Percentiles rank a stretch among this genome's conserved stretches.
Conservation (phyloP, 2,329 filamentous ascomycete genomes). For the Malbranchea cinnamomea region DNA sequence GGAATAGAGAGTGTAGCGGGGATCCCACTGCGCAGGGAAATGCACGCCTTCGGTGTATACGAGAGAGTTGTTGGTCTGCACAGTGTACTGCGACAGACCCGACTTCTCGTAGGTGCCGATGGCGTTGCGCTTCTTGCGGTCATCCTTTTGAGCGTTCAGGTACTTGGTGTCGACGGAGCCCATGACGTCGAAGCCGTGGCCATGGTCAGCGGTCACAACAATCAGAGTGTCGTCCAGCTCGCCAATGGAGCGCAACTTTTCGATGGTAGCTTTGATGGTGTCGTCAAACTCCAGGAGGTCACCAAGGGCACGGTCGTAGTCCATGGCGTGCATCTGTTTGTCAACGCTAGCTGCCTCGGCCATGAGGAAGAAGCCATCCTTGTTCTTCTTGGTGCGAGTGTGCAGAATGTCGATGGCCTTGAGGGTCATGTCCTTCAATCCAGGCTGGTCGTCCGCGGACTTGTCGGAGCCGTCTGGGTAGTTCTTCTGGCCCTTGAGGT, state of each 20-base stretch:
- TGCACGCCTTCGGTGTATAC: slow-evolving; percentile 56
- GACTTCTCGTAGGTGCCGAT: slow-evolving; percentile 60
- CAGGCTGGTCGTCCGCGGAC: slow-evolving; percentile 59
- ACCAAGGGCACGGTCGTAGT: slow-evolving; percentile 73
- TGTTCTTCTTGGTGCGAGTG: slow-evolving; percentile 43
- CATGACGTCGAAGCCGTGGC: slow-evolving; percentile 78
- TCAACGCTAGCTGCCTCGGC: slow-evolving; percentile 72
- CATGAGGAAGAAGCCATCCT: slow-evolving; percentile 77
- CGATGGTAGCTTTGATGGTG: slow-evolving; percentile 60
- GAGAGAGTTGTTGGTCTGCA: slow-evolving; percentile 41
- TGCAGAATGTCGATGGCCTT: slow-evolving; percentile 73
- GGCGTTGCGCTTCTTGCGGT: slow-evolving; percentile 60
- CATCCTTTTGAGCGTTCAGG: slow-evolving; percentile 46
- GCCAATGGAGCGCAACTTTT: slow-evolving; percentile 50
- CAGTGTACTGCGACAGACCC: slow-evolving; percentile 60
- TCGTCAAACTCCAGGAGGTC: slow-evolving; percentile 78
- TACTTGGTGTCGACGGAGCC: slow-evolving; percentile 71
- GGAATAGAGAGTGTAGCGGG: slow-evolving; percentile 63
- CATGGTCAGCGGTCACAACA: slow-evolving; percentile 74
- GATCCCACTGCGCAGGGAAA: slow-evolving; percentile 76
- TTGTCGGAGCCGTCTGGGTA: slow-evolving; percentile 50
- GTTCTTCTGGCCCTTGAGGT: slow-evolving; percentile 51
- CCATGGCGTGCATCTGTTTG: slow-evolving; percentile 77
- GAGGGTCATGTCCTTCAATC: slow-evolving; percentile 77
- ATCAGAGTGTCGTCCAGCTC: slow-evolving; percentile 63